Conservation (phyloP, 2,329 filamentous ascomycete genomes). For the Pestalotiopsis sp. region DNA sequence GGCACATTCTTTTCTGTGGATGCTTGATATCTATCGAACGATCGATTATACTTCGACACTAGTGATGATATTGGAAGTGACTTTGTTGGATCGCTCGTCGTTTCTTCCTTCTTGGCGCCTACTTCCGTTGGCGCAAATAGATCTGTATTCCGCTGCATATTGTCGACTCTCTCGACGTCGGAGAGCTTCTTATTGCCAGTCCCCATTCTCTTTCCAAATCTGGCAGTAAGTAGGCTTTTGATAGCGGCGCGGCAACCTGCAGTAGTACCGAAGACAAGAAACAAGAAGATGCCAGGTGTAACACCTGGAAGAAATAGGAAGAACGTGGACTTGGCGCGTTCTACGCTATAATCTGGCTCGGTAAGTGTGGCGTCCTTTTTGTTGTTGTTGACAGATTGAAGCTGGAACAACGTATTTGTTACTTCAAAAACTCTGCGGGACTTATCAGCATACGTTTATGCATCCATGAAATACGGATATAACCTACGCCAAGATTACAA, state of each 20-base stretch:
- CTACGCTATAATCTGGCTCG: slow-evolving; percentile 15
- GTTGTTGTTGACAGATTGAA: slow-evolving; percentile 22
- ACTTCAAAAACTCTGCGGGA: slow-evolving; percentile 23
- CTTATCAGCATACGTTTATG: not conserved
- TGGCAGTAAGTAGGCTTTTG: slow-evolving; percentile 13
- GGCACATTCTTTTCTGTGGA: not conserved
- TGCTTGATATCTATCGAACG: not conserved
- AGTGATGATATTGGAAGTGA: slow-evolving; percentile 2
- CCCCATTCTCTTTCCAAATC: not conserved
- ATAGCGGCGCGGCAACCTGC: slow-evolving; percentile 16
- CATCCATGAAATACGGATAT: not conserved
- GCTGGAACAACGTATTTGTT: slow-evolving; percentile 26
- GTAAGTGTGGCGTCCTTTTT: slow-evolving; percentile 10
- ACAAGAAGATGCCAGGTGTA: slow-evolving; percentile 18
- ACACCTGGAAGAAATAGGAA: slow-evolving; percentile 18
- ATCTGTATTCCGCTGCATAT: not conserved
- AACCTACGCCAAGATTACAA: slow-evolving; percentile 21
- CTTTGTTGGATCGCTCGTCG: not conserved
- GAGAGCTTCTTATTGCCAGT: not conserved
- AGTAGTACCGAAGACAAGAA: slow-evolving; percentile 20
- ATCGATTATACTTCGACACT: slow-evolving; percentile 11
- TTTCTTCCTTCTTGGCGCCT: not conserved
- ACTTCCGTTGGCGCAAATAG: not conserved
- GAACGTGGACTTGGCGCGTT: slow-evolving; percentile 15
- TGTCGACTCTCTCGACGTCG: not conserved